Conservation (phyloP, 177 flowering plant genomes). For the Telopea speciosissima region DNA sequence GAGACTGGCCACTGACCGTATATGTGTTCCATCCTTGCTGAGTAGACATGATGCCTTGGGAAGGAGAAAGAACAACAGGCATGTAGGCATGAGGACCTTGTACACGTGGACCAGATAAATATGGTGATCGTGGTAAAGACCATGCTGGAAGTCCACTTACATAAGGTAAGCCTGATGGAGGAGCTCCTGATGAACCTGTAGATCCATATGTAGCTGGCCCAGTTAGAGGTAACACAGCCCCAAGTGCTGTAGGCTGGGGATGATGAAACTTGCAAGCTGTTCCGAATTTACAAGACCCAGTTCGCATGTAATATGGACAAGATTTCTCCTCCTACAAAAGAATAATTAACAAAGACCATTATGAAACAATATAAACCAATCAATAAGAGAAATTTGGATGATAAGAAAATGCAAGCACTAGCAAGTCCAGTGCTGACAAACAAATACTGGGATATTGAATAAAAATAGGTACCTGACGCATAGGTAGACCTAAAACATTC, state of each 20-base stretch:
- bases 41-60: conserved; percentile 45
- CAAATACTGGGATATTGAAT: background rate
- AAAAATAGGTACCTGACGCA: conserved; percentile 55
- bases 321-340: conserved; percentile 49
- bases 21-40: conserved; percentile 67
- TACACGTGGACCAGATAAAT: conserved; percentile 28
- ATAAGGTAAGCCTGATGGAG: conserved; percentile 37
- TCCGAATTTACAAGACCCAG: conserved; percentile 67
- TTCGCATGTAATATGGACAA: conserved; percentile 63
- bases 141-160: conserved; percentile 43
- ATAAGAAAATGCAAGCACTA: background rate
- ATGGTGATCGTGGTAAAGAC: conserved; percentile 42
- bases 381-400: conserved; percentile 1
- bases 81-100: conserved; percentile 44
- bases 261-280: conserved; percentile 65
- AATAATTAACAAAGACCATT: background rate
- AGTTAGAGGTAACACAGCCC: conserved; percentile 27
- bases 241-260: conserved; percentile 53
- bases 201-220: conserved; percentile 35
- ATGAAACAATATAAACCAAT: conserved; percentile 4
- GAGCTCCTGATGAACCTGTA: conserved; percentile 22
- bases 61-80: conserved; percentile 50
- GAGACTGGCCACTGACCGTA: conserved; percentile 40
- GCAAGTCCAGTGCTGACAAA: background rate
- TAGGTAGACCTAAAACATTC: conserved; percentile 61